Evolutionary conservation across 331 rosid species (phyloP), one percentile per base, ranked within the genome.

Genomic region (Malus hybrid): DNA sequence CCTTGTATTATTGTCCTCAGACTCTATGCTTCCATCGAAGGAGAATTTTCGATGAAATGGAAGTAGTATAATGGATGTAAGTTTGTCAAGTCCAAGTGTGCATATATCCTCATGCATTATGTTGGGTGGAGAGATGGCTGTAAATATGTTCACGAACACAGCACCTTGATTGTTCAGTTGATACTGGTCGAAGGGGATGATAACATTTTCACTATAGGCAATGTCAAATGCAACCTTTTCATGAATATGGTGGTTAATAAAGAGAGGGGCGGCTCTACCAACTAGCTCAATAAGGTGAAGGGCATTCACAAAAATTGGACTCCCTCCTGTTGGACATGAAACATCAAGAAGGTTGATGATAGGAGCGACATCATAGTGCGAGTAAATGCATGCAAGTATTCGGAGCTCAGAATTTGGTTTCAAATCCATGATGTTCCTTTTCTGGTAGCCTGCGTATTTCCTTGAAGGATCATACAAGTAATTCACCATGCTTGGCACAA

Each of bases 51-150:
- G 31, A 20, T 57, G 63, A 57, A 57, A 85, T 0, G 88, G 88
- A 18, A 88, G 88, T 13, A 88, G 14, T 10, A 88, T 73, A 2
- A 85, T 56, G n/a, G 88, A 81, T 2, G 88, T 77, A 7, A 75
- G 81, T 64, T 84, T 88, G 78, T 88, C 92, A 46, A 88, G 65
- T 0, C 88, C 92, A 0, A 85, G 80, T 74, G 75, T 22, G 44
- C 90, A 88, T n/a, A 88, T 81, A 24, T 88, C 90, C 59, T 88
- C 92, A 20, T 75, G 73, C 92, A 88, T 88, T 2, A 80, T 52
- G 28, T 4, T 46, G 1, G 70, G 7, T 5, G 88, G 88, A 50
- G 90, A 82, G 65, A 88, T 75, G 56, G 87, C 85, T 6, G 92
- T 86, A 81, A 76, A 82, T 14, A 85, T 54, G 79, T 74, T 12